A percentile compares a stretch with the other conserved stretches of the same genome.
Conservation (phyloP, 106 monocot species). For the Dioscorea zingiberensis region DNA sequence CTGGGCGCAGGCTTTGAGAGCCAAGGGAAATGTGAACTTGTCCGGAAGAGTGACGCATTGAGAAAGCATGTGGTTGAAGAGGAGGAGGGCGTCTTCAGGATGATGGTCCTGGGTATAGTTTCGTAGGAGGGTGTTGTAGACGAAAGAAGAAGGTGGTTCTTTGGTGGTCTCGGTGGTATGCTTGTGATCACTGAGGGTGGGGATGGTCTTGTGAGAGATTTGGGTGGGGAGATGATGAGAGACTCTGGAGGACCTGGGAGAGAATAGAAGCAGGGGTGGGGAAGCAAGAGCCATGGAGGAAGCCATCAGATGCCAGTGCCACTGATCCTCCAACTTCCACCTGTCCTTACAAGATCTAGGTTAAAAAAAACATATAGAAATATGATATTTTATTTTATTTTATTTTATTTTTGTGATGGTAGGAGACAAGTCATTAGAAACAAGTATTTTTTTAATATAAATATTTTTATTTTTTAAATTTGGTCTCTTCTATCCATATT, state of each 20-base stretch:
- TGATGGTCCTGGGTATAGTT: slow-evolving; percentile 3
- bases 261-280: background rate
- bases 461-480: no score
- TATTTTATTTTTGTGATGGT: no score
- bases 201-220: background rate
- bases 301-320: no score
- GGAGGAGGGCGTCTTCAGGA: slow-evolving; percentile 2
- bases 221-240: background rate
- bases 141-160: background rate
- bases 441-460: no score
- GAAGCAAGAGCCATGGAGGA: background rate
- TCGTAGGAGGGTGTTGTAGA: slow-evolving; percentile 14
- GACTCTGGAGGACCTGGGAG: background rate
- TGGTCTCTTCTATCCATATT: no score
- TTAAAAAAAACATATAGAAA: no score
- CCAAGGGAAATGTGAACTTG: slow-evolving; percentile 17
- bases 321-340: no score
- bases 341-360: no score
- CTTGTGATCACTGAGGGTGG: background rate
- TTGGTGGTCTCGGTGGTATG: background rate
- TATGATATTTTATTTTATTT: no score
- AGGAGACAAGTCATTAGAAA: no score
- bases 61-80: slow-evolving; percentile 6
- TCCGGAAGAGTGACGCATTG: background rate
- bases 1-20: slow-evolving; percentile 28